phyloP scores from a whole-genome alignment of 805 yeast genomes.

The Yamadazyma scolyti region DNA sequence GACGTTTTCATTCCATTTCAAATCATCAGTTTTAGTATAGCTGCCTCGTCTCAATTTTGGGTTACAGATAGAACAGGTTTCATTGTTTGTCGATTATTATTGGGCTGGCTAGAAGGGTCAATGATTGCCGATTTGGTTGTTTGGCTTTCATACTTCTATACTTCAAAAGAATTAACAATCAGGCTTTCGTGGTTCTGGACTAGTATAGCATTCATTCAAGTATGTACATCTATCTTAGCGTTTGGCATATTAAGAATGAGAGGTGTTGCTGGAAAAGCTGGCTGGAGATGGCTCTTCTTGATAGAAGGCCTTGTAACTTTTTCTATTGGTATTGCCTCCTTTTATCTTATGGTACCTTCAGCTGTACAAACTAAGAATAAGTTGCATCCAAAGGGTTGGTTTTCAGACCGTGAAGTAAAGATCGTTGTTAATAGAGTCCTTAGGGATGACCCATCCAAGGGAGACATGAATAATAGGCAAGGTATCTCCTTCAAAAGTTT shows the following conservation, averaged over 20 bases:
- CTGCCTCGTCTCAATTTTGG: conserved; percentile 22
- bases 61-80: conserved; percentile 19
- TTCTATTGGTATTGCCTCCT: conserved; percentile 44
- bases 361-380: conserved; percentile 50
- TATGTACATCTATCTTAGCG: conserved; percentile 18
- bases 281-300: conserved; percentile 65
- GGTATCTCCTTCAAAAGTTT: conserved; percentile 18
- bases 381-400: conserved; percentile 44
- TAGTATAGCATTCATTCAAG: conserved; percentile 17
- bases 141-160: conserved; percentile 66
- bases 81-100: conserved; percentile 21
- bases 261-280: conserved; percentile 16
- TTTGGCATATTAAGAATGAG: conserved; percentile 18
- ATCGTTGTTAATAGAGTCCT: conserved; percentile 23
- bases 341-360: conserved; percentile 52
- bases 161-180: conserved; percentile 51
- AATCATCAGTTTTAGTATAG: conserved; percentile 24
- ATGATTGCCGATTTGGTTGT: conserved; percentile 51
- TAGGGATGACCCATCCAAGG: conserved; percentile 27
- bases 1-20: conserved; percentile 54
- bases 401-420: conserved; percentile 21
- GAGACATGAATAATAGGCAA: conserved; percentile 27
- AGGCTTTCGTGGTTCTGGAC: conserved; percentile 48
- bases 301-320: conserved; percentile 61
- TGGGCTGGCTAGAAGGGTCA: conserved; percentile 29